A percentile compares a stretch with the other conserved stretches of the same genome.
Conservation (phyloP, 495 filamentous ascomycete genomes). For the Aspergillus ellipticus region DNA sequence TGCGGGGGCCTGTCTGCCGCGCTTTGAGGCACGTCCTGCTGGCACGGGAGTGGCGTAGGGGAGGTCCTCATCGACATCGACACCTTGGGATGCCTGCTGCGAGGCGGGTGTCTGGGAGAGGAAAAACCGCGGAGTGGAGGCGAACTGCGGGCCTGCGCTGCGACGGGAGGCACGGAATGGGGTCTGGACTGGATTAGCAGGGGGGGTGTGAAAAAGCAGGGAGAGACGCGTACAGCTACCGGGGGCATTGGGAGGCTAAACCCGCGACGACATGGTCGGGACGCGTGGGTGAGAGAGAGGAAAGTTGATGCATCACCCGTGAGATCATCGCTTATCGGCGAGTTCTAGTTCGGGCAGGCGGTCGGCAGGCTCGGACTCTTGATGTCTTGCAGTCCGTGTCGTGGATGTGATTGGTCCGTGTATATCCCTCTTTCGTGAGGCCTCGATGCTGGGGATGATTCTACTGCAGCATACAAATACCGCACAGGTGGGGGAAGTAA, state of each 20-base stretch:
- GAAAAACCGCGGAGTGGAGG: slow-evolving; percentile 40
- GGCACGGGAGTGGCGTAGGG: slow-evolving; percentile 16
- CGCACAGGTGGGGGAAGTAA: too few species aligned
- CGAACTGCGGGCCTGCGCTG: slow-evolving; percentile 35
- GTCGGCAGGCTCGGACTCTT: too few species aligned
- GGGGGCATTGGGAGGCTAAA: slow-evolving; percentile 8
- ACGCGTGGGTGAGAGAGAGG: background rate
- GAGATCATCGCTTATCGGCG: background rate
- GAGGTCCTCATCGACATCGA: slow-evolving; percentile 21
- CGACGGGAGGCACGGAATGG: slow-evolving; percentile 33
- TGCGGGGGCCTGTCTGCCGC: slow-evolving; percentile 1
- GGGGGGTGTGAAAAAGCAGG: background rate
- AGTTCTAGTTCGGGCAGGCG: background rate
- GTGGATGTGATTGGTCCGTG: background rate
- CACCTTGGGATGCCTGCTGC: slow-evolving; percentile 6
- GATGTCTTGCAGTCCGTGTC: background rate
- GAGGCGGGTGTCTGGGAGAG: slow-evolving; percentile 24
- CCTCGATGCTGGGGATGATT: too few species aligned
- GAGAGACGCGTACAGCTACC: background rate
- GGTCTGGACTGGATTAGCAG: slow-evolving; percentile 11
- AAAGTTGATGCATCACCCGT: background rate
- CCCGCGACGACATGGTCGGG: background rate
- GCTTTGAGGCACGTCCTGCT: slow-evolving; percentile 3
- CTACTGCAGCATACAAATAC: too few species aligned
- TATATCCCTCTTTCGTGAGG: background rate